These are phyloP conservation scores for Bolboschoenus planiculmis DNA, from an alignment of 176 grass and related monocot genomes.

Conservation along the genomic window DNA sequence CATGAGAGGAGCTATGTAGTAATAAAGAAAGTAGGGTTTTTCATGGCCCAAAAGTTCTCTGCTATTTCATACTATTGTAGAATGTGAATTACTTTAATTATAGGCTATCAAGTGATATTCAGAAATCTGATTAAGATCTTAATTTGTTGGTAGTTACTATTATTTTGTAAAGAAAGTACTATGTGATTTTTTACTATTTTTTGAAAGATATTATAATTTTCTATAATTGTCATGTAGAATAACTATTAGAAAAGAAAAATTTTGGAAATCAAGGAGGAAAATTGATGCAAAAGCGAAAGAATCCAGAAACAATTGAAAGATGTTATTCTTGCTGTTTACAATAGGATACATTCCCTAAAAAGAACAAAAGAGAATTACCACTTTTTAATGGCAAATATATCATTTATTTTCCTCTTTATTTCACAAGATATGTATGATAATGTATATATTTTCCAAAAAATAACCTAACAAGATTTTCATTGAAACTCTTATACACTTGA, in stretches of 20 bases:
- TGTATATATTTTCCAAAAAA: background rate
- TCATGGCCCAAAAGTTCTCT: background rate
- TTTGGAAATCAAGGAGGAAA: background rate
- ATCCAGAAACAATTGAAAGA: background rate
- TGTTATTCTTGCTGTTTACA: background rate
- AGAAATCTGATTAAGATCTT: background rate
- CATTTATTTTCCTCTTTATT: background rate
- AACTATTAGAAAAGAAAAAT: too few species aligned
- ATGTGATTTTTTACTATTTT: background rate
- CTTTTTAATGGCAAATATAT: background rate
- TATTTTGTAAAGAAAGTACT: background rate
- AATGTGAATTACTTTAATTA: background rate
- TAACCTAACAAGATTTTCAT: background rate
- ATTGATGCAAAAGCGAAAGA: background rate
- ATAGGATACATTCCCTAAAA: background rate
- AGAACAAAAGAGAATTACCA: background rate
- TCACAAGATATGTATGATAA: background rate
- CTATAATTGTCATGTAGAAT: too few species aligned
- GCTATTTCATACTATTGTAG: background rate
- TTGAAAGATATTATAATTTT: too few species aligned
- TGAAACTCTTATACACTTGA: background rate
- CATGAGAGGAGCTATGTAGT: background rate
- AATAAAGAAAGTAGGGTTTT: constrained; percentile 10
- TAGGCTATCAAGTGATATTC: background rate
- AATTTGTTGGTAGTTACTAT: background rate